Base-by-base conservation (phyloP, 805 yeast genomes). In the Metschnikowia rubicola region DNA sequence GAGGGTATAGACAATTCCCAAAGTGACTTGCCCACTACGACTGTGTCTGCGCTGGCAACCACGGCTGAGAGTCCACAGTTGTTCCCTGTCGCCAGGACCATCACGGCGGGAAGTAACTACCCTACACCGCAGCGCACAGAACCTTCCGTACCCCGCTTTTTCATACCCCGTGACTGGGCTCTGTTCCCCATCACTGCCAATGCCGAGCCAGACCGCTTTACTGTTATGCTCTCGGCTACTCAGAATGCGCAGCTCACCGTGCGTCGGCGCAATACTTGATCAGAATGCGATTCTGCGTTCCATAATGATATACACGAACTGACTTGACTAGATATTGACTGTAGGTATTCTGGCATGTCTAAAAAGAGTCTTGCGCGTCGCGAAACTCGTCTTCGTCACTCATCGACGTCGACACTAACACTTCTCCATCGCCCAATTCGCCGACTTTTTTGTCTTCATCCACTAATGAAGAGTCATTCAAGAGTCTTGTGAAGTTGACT, bases 141-240 rank as follows among this genome's bases (percentile, higher is more conserved):
- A 30, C 11, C 33, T 9, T 19, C 40, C 7, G 13, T 11, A 9
- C 11, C 5, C 8, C 34, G 26, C 31, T 8, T 30, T 10, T 41
- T 39, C 17, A 44, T 49, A n/a, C 53, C 53, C 3, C 44, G 45
- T 3, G 53, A 49, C 30, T 49, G 53, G 53, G 21, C 34, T 4
- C 13, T 32, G 17, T 41, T 46, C 21, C 43, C 50, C 10, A 13
- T 49, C 12, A 32, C 37, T 4, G 42, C 42, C 4, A 48, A 48
- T 4, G 30, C 45, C 12, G 43, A 43, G 6, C 39, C 47, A 12
- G 31, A 34, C 4, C 17, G 13, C 7, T 49, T 42, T 28, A 13
- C 12, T 17, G 47, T 49, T 15, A 39, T 15, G 35, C 43, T 49
- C 17, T 46, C 50, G 6, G 32, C 43, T 7, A 30, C 41, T 7